Evolutionary conservation across 257 asterid genomes (phyloP).

Genomic region (Solanum pennellii): DNA sequence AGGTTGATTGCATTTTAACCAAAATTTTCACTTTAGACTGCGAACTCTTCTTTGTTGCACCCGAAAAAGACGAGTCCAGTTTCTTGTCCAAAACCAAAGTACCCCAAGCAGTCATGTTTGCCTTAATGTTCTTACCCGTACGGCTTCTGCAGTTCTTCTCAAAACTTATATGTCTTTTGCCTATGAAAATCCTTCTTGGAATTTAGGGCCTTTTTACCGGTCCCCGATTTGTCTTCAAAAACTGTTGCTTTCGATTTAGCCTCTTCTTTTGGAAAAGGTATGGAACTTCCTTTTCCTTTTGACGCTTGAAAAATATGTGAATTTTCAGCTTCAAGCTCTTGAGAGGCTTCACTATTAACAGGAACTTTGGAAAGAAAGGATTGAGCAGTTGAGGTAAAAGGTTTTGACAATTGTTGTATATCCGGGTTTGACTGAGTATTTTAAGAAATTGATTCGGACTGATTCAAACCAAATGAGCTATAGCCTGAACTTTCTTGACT

Average conservation of each 20-base stretch:
- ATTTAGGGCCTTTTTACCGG: slow-evolving; percentile 24
- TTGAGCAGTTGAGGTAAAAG: slow-evolving; percentile 2
- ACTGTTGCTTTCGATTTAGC: slow-evolving; percentile 18
- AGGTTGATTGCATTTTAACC: slow-evolving; percentile 12
- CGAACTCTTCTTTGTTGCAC: slow-evolving; percentile 20
- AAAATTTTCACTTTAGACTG: slow-evolving; percentile 20
- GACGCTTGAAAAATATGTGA: slow-evolving; percentile 7
- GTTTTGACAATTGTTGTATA: slow-evolving; percentile 9
- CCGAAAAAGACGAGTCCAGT: slow-evolving; percentile 29
- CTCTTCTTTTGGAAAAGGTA: slow-evolving; percentile 20
- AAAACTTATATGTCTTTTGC: slow-evolving; percentile 45
- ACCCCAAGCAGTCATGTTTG: slow-evolving; percentile 59
- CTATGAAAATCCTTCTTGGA: slow-evolving; percentile 51
- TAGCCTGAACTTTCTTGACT: slow-evolving; percentile 16
- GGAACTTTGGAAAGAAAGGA: slow-evolving; percentile 14
- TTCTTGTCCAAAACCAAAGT: slow-evolving; percentile 57
- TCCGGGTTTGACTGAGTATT: slow-evolving; percentile 10
- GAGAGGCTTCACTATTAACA: slow-evolving; percentile 6
- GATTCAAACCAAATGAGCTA: neutral
- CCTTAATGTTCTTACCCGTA: slow-evolving; percentile 51
- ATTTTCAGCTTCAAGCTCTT: slow-evolving; percentile 1
- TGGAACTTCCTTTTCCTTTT: neutral
- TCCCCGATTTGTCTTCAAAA: slow-evolving; percentile 32
- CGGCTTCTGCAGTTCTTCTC: slow-evolving; percentile 51
- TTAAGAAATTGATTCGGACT: slow-evolving; percentile 9